These are phyloP conservation scores for Rhizophagus sp. DNA, from an alignment of 192 early-diverging fungal genomes.

Conservation along the genomic window DNA sequence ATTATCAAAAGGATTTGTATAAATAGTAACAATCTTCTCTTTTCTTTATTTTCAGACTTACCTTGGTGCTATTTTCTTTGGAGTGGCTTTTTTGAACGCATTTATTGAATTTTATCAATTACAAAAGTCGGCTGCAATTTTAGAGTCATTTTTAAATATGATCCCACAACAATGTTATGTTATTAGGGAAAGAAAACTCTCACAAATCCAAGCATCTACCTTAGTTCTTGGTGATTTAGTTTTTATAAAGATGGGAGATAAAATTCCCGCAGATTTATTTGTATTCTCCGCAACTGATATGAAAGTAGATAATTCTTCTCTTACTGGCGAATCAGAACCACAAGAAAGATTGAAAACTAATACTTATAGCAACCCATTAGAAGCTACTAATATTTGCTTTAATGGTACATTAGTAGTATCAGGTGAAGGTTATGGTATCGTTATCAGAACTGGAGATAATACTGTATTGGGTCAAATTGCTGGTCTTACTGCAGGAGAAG, in stretches of 20 bases:
- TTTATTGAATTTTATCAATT: constrained; percentile 90
- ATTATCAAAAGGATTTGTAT: background rate
- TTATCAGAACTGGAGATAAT: constrained; percentile 89
- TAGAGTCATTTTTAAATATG: constrained; percentile 91
- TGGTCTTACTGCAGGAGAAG: constrained; percentile 76
- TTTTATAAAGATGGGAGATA: constrained; percentile 90
- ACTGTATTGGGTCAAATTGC: constrained; percentile 98
- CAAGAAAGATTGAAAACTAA: constrained; percentile 75
- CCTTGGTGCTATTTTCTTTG: constrained; percentile 86
- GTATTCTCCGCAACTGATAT: constrained; percentile 79
- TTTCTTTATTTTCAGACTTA: constrained; percentile 63
- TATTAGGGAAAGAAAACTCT: constrained; percentile 73
- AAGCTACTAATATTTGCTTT: constrained; percentile 90
- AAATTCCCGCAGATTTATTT: constrained; percentile 89
- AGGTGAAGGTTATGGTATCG: constrained; percentile 90
- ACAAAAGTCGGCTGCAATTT: constrained; percentile 84
- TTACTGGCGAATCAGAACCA: constrained; percentile 95
- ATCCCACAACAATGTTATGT: constrained; percentile 84
- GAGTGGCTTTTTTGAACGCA: constrained; percentile 88
- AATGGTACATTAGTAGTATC: constrained; percentile 83
- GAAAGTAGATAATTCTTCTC: constrained; percentile 96
- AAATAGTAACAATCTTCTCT: background rate
- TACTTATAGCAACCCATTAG: constrained; percentile 77
- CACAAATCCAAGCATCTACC: constrained; percentile 65
- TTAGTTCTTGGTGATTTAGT: constrained; percentile 90